phyloP scores from a whole-genome alignment of 202 grass and related monocot genomes.

The Panicum virgatum region DNA sequence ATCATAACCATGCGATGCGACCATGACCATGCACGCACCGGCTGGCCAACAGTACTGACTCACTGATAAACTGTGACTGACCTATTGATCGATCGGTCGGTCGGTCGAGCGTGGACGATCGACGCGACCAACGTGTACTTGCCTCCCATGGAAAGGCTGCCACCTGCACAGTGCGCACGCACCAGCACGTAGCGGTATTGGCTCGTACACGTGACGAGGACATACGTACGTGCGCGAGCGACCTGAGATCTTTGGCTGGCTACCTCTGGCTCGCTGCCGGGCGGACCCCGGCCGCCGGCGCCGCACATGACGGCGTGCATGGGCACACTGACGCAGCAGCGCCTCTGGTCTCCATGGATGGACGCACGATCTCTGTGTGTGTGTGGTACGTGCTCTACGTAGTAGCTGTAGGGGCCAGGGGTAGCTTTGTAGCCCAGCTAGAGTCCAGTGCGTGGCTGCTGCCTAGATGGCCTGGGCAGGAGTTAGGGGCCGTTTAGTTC shows the following conservation, averaged over 20 bases:
- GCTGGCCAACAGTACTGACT: background rate
- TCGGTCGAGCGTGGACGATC: background rate
- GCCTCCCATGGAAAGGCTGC: background rate
- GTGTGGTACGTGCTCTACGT: background rate
- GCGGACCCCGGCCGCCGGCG: no score
- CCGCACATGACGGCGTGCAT: no score
- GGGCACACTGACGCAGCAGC: background rate
- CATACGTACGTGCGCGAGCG: no score
- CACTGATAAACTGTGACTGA: background rate
- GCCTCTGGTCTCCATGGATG: background rate
- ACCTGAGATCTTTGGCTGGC: background rate
- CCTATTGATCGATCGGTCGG: constrained; percentile 6
- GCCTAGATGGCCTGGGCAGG: background rate
- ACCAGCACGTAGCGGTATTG: background rate
- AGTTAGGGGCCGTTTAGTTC: no score
- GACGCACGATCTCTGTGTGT: background rate
- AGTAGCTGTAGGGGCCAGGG: background rate
- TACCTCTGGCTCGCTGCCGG: no score
- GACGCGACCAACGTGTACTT: constrained; percentile 2
- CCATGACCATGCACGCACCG: constrained; percentile 25
- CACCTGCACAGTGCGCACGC: constrained; percentile 1
- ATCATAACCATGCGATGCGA: background rate
- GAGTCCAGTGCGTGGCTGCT: background rate
- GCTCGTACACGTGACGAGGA: background rate
- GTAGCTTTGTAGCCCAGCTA: background rate